Conservation (phyloP, 352 stramenopile genomes). For the Globisporangium spiculum region DNA sequence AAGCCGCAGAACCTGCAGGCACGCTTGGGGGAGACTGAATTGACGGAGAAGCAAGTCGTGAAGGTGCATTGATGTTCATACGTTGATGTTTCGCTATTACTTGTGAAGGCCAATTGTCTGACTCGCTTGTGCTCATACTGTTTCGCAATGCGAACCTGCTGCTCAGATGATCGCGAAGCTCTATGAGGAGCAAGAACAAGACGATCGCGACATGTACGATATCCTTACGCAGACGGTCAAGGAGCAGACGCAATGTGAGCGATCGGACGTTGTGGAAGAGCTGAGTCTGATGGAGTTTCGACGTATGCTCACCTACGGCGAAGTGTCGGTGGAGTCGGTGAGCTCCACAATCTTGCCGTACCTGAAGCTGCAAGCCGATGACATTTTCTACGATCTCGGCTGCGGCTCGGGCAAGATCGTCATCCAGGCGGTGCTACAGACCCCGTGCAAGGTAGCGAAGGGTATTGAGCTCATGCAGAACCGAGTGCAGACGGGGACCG, state of each 20-base stretch:
- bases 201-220: slow-evolving; percentile 78
- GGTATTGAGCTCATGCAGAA: slow-evolving; percentile 88
- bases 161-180: slow-evolving; percentile 45
- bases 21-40: slow-evolving; percentile 27
- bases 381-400: slow-evolving; percentile 84
- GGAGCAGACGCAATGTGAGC: slow-evolving; percentile 58
- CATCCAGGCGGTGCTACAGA: slow-evolving; percentile 71
- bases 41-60: slow-evolving; percentile 33
- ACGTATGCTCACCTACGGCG: slow-evolving; percentile 77
- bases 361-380: slow-evolving; percentile 52
- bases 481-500: slow-evolving; percentile 56
- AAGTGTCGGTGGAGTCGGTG: slow-evolving; percentile 71
- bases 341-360: slow-evolving; percentile 63
- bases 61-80: slow-evolving; percentile 18
- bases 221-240: slow-evolving; percentile 60
- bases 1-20: slow-evolving; percentile 44
- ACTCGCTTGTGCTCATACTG: not conserved
- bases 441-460: slow-evolving; percentile 54
- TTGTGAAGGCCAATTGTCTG: not conserved
- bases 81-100: not conserved
- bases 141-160: not conserved
- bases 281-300: slow-evolving; percentile 64
- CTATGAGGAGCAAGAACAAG: slow-evolving; percentile 71
- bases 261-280: slow-evolving; percentile 68
- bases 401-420: slow-evolving; percentile 83